Evolutionary conservation across 2,329 filamentous ascomycete species (phyloP), one percentile per base, ranked within the genome.

Genomic region (Phialemonium atrogriseum): DNA sequence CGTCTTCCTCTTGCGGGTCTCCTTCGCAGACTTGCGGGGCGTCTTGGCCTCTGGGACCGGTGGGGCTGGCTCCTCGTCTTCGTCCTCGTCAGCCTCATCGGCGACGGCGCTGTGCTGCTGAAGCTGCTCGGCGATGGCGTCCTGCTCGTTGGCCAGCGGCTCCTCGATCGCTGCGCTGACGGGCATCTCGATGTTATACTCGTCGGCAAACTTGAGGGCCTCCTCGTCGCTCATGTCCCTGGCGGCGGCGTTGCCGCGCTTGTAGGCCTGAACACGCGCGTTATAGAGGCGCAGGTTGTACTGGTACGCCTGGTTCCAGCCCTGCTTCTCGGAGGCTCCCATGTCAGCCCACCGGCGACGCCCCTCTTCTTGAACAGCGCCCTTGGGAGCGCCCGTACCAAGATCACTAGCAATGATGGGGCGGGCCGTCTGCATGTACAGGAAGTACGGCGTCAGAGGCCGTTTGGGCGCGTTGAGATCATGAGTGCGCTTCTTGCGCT

Each of bases 401-500:
- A 94, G 71, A 46, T 93, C 86, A 20, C 68, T 70, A 35, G 84
- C 80, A 46, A 96, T 91, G 53, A 84, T 80, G 31, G 79, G 73
- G 30, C 91, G 83, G 42, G 86, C 86, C 42, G 83, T 80, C 57
- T 93, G 83, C 70, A 94, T 86, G 66, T 87, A 96, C 39, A 95
- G 67, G 68, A 96, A 94, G 67, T 93, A 95, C 3, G 89, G 87
- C 5, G 89, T 96, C 51, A 95, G 60, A 7, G 89, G 88, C 30
- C 88, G 79, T 74, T 95, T 96, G 38, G 89, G 89, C 6, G 88
- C 88, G 57, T 94, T 94, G 45, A 88, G 88, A 56, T 96, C 89
- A 51, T 84, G 79, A 24, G 77, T 78, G 39, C 80, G 76, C 69
- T 88, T 88, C 72, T 91, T 89, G 59, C 84, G 80, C 70, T 91